These are phyloP conservation scores for Dictyostelium firmibasis DNA, from an alignment of 78 protist species.

Conservation along the genomic window DNA sequence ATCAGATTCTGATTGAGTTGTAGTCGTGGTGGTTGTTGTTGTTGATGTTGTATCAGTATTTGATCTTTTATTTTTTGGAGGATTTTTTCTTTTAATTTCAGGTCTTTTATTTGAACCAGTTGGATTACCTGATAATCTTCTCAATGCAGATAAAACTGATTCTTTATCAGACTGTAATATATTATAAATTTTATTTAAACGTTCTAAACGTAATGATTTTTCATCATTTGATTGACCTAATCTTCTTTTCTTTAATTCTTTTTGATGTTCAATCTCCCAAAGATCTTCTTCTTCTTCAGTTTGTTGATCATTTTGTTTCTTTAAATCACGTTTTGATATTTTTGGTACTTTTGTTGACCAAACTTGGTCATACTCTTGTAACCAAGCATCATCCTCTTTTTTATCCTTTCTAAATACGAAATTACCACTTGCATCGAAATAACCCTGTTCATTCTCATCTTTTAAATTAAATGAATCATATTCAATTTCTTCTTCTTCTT, in stretches of 20 bases:
- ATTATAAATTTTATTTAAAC: background rate
- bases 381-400: conserved; percentile 56
- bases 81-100: conserved; percentile 25
- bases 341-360: conserved; percentile 31
- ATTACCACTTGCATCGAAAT: conserved; percentile 38
- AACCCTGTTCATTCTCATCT: conserved; percentile 1
- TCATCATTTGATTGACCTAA: background rate
- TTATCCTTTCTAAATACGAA: background rate
- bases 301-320: background rate
- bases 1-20: background rate
- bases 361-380: conserved; percentile 49
- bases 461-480: conserved; percentile 41
- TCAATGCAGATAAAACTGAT: conserved; percentile 2
- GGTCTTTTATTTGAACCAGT: background rate
- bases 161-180: conserved; percentile 26
- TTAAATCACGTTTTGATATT: conserved; percentile 7
- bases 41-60: background rate
- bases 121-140: conserved; percentile 12
- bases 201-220: background rate
- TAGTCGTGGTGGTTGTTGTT: background rate
- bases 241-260: background rate
- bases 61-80: background rate
- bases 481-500: background rate
- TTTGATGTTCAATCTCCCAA: conserved; percentile 43
- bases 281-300: conserved; percentile 67